Conservation (phyloP, 2,329 filamentous ascomycete genomes). For the Colletotrichum gigasporum region DNA sequence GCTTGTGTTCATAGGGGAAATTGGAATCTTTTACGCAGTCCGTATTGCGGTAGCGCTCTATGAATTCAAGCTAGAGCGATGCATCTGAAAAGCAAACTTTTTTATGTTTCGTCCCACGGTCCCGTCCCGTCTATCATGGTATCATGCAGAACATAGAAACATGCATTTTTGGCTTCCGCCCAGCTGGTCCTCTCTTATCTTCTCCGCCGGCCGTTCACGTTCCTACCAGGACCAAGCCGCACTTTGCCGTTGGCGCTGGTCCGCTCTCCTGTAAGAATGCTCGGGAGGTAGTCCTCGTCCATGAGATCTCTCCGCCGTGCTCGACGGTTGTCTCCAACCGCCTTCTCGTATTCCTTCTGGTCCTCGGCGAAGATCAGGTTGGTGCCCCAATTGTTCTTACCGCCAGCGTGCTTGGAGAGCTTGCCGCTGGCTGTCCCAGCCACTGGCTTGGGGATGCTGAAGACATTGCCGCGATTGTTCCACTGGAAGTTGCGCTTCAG, state of each 20-base stretch:
- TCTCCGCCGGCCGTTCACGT: slow-evolving; percentile 68
- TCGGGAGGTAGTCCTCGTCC: slow-evolving; percentile 93
- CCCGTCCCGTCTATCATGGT: slow-evolving; percentile 30
- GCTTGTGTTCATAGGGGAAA: slow-evolving; percentile 21
- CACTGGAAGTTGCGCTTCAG: slow-evolving; percentile 96
- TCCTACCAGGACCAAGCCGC: slow-evolving; percentile 85
- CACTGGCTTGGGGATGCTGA: slow-evolving; percentile 90
- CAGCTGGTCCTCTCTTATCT: slow-evolving; percentile 1
- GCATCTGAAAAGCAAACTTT: slow-evolving; percentile 17
- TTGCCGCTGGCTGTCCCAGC: slow-evolving; percentile 85
- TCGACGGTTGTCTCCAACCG: slow-evolving; percentile 70
- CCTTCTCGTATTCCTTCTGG: slow-evolving; percentile 88
- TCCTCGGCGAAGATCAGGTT: slow-evolving; percentile 90
- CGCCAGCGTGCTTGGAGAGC: slow-evolving; percentile 68
- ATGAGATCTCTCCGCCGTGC: slow-evolving; percentile 83
- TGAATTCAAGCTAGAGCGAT: not conserved
- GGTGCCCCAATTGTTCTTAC: slow-evolving; percentile 87
- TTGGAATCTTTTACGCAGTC: slow-evolving; percentile 26
- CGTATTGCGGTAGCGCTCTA: slow-evolving; percentile 18
- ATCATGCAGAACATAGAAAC: slow-evolving; percentile 32
- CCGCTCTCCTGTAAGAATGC: slow-evolving; percentile 84
- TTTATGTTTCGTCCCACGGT: slow-evolving; percentile 14
- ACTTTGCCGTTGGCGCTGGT: slow-evolving; percentile 71
- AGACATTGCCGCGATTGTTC: slow-evolving; percentile 93
- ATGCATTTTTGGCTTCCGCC: not conserved